These are phyloP conservation scores for Claviceps sp. DNA, from an alignment of 2,329 filamentous ascomycete genomes.

Conservation along the genomic window DNA sequence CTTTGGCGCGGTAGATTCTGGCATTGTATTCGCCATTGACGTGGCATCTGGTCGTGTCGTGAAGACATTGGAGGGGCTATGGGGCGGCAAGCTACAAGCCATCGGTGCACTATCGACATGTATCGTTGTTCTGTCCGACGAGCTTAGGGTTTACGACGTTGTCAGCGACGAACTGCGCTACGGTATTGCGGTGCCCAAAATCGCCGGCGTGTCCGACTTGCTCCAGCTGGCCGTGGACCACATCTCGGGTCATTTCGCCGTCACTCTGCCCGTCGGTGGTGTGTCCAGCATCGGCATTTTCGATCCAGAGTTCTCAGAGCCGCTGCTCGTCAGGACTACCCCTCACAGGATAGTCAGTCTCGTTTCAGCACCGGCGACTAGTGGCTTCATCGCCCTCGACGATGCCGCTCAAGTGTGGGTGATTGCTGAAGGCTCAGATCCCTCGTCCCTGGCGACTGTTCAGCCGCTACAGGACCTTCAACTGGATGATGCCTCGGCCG, in stretches of 20 bases:
- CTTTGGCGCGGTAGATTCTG: slow-evolving; percentile 38
- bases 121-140: slow-evolving; percentile 61
- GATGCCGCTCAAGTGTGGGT: slow-evolving; percentile 60
- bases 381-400: slow-evolving; percentile 66
- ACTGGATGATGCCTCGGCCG: slow-evolving; percentile 26
- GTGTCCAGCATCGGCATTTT: slow-evolving; percentile 54
- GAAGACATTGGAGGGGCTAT: slow-evolving; percentile 53
- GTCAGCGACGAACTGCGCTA: slow-evolving; percentile 65
- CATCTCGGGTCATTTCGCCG: slow-evolving; percentile 50
- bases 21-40: slow-evolving; percentile 65
- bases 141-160: slow-evolving; percentile 70
- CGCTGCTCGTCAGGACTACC: slow-evolving; percentile 44
- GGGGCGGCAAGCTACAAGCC: slow-evolving; percentile 50
- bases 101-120: slow-evolving; percentile 60
- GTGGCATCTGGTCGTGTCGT: slow-evolving; percentile 52
- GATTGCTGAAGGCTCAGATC: slow-evolving; percentile 44
- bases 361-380: slow-evolving; percentile 46
- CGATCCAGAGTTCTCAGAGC: slow-evolving; percentile 42
- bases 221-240: slow-evolving; percentile 61
- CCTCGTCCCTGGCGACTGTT: slow-evolving; percentile 36
- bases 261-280: slow-evolving; percentile 36
- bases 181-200: slow-evolving; percentile 41
- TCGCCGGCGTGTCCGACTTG: slow-evolving; percentile 28
- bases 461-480: slow-evolving; percentile 42
- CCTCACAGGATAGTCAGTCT: slow-evolving; percentile 52